Conservation (phyloP, 768 basidiomycete species). For the Naganishia kalamii region DNA sequence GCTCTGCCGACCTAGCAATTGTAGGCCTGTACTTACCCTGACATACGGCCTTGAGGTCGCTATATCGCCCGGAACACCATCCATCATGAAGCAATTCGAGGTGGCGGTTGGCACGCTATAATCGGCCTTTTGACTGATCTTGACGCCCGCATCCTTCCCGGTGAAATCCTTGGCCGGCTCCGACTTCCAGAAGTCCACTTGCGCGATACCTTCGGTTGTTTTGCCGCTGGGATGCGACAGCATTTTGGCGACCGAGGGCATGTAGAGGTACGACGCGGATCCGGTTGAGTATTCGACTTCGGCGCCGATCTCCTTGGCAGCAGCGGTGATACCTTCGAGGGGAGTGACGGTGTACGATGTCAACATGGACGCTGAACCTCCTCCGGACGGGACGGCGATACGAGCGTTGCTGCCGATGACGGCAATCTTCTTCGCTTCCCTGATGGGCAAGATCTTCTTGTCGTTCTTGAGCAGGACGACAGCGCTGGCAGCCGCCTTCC, state of each 20-base stretch:
- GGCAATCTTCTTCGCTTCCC: conserved; percentile 57
- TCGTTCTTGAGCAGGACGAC: conserved; percentile 74
- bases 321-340: conserved; percentile 56
- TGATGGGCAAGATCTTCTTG: conserved; percentile 54
- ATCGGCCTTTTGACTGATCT: conserved; percentile 25
- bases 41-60: conserved; percentile 58
- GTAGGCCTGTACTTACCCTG: background rate
- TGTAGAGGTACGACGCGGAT: conserved; percentile 45
- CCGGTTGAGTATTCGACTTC: conserved; percentile 59
- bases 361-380: conserved; percentile 66
- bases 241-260: conserved; percentile 62
- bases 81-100: conserved; percentile 42
- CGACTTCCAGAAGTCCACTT: conserved; percentile 23
- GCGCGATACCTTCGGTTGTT: conserved; percentile 46
- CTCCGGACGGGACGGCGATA: conserved; percentile 51
- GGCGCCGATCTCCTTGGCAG: conserved; percentile 51
- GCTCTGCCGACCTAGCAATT: conserved; percentile 56
- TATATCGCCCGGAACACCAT: conserved; percentile 61
- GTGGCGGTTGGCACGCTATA: conserved; percentile 52
- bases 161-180: conserved; percentile 19
- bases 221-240: conserved; percentile 55
- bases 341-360: conserved; percentile 64
- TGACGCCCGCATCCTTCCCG: conserved; percentile 11
- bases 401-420: conserved; percentile 57
- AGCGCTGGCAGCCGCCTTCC: conserved; percentile 60